Conservation (phyloP, 257 asterid species). For the Salvia hispanica region DNA sequence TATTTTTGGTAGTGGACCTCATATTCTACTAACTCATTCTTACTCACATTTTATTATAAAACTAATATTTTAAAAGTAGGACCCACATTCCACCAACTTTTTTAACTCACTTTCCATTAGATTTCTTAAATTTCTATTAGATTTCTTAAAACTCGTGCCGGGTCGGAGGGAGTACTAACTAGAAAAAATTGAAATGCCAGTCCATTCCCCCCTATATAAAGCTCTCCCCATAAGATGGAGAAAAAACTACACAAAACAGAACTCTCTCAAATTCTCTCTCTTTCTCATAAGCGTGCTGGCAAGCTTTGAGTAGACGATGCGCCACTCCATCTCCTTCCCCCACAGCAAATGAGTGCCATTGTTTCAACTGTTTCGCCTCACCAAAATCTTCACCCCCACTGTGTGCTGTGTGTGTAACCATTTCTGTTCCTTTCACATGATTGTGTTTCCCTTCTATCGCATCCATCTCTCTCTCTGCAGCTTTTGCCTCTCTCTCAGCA, state of each 20-base stretch:
- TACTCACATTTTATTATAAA: too few relatives aligned
- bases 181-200: constrained; percentile 10
- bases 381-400: constrained; percentile 3
- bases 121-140: too few relatives aligned
- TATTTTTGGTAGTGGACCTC: too few relatives aligned
- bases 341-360: constrained; percentile 48
- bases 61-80: too few relatives aligned
- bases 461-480: constrained; percentile 35
- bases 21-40: too few relatives aligned
- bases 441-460: constrained; percentile 28
- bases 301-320: constrained; percentile 35
- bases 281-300: constrained; percentile 38
- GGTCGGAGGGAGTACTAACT: too few relatives aligned
- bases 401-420: constrained; percentile 21
- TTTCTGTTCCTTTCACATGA: constrained; percentile 28
- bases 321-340: constrained; percentile 17
- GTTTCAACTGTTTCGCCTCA: constrained; percentile 43
- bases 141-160: too few relatives aligned
- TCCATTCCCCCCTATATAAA: constrained; percentile 35
- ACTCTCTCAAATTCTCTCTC: not conserved
- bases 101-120: too few relatives aligned
- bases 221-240: constrained; percentile 31
- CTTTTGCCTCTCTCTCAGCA: constrained; percentile 55
- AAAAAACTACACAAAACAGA: constrained; percentile 29
- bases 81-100: too few relatives aligned